Conservation (phyloP, 495 filamentous ascomycete genomes). For the Hypoxylon lienhwacheense region DNA sequence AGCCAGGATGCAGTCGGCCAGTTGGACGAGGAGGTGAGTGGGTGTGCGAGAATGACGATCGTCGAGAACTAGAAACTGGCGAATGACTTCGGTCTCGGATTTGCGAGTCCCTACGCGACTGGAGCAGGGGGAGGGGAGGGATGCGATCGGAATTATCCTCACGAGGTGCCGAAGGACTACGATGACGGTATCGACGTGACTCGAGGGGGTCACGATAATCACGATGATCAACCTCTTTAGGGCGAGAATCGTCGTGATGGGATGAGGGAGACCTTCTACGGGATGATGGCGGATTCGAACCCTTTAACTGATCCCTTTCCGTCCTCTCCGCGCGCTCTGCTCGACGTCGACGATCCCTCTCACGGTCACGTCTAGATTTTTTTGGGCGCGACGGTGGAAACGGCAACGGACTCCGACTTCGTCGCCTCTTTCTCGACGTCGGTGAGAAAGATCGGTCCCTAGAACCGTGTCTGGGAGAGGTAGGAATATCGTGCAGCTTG, state of each 20-base stretch:
- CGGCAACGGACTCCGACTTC: constrained; percentile 37
- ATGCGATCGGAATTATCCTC: constrained; percentile 28
- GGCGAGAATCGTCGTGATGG: constrained; percentile 23
- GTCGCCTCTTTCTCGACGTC: constrained; percentile 35
- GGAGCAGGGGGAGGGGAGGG: constrained; percentile 6
- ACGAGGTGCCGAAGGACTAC: constrained; percentile 39
- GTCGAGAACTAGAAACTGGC: constrained; percentile 32
- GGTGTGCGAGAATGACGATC: constrained; percentile 44
- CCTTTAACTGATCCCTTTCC: constrained; percentile 27
- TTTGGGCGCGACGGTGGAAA: constrained; percentile 34
- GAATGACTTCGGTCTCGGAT: constrained; percentile 34
- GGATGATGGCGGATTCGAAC: constrained; percentile 20
- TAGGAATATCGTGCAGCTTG: constrained; percentile 29
- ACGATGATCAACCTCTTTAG: constrained; percentile 28
- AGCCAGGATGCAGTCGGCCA: constrained; percentile 39
- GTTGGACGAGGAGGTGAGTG: constrained; percentile 40
- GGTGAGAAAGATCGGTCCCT: constrained; percentile 38
- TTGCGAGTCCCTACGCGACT: constrained; percentile 28
- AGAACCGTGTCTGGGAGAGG: constrained; percentile 33
- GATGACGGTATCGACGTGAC: constrained; percentile 25
- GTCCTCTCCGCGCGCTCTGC: constrained; percentile 29
- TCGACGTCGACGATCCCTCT: constrained; percentile 36
- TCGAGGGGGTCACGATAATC: constrained; percentile 29
- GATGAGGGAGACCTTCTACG: constrained; percentile 34
- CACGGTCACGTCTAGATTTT: constrained; percentile 37